phyloP scores from a whole-genome alignment of 306 rosid genomes.

The Albizia julibrissin region DNA sequence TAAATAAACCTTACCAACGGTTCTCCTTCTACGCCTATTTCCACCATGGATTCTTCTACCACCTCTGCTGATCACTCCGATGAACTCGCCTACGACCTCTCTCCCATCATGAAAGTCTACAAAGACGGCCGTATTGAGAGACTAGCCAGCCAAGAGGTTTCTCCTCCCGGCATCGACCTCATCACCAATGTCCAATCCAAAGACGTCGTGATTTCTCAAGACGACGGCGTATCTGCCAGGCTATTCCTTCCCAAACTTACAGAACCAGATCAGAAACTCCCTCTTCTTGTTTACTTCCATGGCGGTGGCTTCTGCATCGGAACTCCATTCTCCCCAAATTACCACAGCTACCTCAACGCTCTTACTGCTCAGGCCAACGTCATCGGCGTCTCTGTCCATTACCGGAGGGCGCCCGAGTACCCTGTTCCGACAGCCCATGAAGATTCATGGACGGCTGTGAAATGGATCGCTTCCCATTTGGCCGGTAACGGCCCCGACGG shows the following conservation, averaged over 20 bases:
- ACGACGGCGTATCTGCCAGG: slow-evolving; percentile 56
- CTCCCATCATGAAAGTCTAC: slow-evolving; percentile 61
- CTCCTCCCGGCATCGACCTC: slow-evolving; percentile 50
- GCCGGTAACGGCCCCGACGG: slow-evolving; percentile 53
- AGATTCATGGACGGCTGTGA: slow-evolving; percentile 64
- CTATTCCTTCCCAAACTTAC: slow-evolving; percentile 52
- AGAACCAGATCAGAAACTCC: slow-evolving; percentile 49
- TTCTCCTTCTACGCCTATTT: background rate
- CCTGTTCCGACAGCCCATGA: slow-evolving; percentile 63
- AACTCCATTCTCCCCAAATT: slow-evolving; percentile 53
- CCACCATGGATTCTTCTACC: slow-evolving; percentile 36
- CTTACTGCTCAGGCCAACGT: slow-evolving; percentile 44
- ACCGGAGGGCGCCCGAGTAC: slow-evolving; percentile 71
- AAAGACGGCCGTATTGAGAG: slow-evolving; percentile 62
- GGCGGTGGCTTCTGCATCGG: slow-evolving; percentile 79
- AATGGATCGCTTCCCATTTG: slow-evolving; percentile 65
- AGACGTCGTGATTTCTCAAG: slow-evolving; percentile 57
- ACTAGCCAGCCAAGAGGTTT: slow-evolving; percentile 38
- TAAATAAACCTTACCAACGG: no score
- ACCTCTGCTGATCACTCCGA: background rate
- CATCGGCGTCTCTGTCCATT: slow-evolving; percentile 66
- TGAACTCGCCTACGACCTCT: slow-evolving; percentile 42
- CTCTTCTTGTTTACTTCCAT: slow-evolving; percentile 65
- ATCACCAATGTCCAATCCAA: slow-evolving; percentile 59
- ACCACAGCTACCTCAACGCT: slow-evolving; percentile 48